Base-by-base conservation (phyloP, 108 stramenopile genomes). In the Skeletonema menzelii region DNA sequence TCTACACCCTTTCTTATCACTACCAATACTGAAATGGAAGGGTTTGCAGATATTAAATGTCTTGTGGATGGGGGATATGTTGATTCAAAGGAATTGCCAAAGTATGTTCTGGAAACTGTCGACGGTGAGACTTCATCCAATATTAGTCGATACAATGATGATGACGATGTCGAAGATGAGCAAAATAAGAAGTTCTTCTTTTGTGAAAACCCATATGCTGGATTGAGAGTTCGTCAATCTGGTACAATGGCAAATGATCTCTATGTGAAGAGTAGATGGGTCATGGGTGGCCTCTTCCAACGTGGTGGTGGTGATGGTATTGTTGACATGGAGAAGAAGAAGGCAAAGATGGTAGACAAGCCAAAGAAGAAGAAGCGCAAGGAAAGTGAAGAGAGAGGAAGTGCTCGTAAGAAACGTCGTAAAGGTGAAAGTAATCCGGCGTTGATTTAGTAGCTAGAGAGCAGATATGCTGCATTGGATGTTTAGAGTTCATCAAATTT, bases 241-340 rank as follows among this genome's bases (percentile, higher is more conserved):
- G 95, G 95, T 40, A 96, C 89, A 8, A 92, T 96, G 91, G 95
- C 90, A 26, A 96, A 96, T 69, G 95, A 96, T 84, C 42, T 96
- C 46, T 96, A 78, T 72, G 92, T 96, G 26, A 96, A 93, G 72
- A 91, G 82, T 62, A 79, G 90, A 27, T 96, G 91, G 91, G 87
- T 96, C 26, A 67, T 91, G 65, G 90, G 91, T 32, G 92, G 95
- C 0, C 67, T 89, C 10, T 83, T 91, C 27, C 73, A 26, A 24
- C 28, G 49, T 27, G 24, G 19, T 14, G 57, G 19, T 14, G 57
- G n/a, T 32, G 30, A 17, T 30, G 19, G 12, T 42, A 30, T 20
- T 2, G n/a, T 17, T 15, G 1, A n/a, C 0, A 71, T 15, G 19
- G 31, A 49, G 1, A 27, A 24, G 14, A 15, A 7, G 47, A 73